Conservation (phyloP, 2,329 filamentous ascomycete genomes). For the Elsinoe australis region DNA sequence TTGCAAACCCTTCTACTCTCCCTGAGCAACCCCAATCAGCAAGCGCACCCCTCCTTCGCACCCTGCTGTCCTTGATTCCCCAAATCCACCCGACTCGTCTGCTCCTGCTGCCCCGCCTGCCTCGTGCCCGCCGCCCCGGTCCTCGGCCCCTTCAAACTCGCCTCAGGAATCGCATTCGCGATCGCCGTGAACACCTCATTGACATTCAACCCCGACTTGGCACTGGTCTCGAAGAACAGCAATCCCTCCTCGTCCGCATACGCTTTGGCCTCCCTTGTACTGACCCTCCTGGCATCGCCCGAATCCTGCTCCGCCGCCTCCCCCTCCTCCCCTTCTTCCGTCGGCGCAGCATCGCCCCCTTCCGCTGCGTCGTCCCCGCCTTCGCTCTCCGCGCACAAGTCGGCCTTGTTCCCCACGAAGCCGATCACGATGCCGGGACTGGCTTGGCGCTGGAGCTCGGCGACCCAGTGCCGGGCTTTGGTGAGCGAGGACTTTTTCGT, state of each 20-base stretch:
- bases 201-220: constrained; percentile 92
- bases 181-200: constrained; percentile 96
- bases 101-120: constrained; percentile 52
- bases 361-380: constrained; percentile 40
- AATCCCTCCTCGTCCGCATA: constrained; percentile 94
- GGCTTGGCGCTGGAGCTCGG: constrained; percentile 91
- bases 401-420: constrained; percentile 92
- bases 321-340: constrained; percentile 41
- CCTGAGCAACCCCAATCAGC: constrained; percentile 43
- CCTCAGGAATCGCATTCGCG: constrained; percentile 95
- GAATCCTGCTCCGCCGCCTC: constrained; percentile 49
- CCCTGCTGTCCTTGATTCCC: constrained; percentile 59
- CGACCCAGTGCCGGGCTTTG: constrained; percentile 98
- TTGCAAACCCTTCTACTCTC: neutral
- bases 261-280: constrained; percentile 79
- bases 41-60: constrained; percentile 88
- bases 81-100: constrained; percentile 73
- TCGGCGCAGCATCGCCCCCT: constrained; percentile 40
- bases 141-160: constrained; percentile 80
- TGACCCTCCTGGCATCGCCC: constrained; percentile 76
- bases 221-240: constrained; percentile 95
- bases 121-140: constrained; percentile 51
- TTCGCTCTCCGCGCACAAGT: constrained; percentile 56
- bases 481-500: constrained; percentile 91
- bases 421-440: constrained; percentile 95